These are phyloP conservation scores for Saururus chinensis DNA, from an alignment of 164 flowering plant species.

Conservation along the genomic window DNA sequence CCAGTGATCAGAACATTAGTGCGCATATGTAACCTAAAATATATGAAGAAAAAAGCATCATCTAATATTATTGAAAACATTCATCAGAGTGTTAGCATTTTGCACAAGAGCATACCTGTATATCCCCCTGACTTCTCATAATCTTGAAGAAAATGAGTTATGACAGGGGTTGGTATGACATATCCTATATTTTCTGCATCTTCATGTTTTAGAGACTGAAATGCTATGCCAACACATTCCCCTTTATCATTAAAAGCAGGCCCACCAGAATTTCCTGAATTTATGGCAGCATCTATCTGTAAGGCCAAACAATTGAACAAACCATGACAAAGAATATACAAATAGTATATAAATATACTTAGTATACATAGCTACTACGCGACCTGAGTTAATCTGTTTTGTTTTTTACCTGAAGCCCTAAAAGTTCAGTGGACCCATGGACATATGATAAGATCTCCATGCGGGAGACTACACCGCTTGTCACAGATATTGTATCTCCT, in stretches of 20 bases:
- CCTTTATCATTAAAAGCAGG: slow-evolving; percentile 96
- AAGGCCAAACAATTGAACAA: slow-evolving; percentile 13
- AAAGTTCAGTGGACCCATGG: slow-evolving; percentile 92
- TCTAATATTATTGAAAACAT: neutral
- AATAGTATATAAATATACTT: too few relatives aligned
- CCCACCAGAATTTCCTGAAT: slow-evolving; percentile 98
- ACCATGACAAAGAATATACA: neutral
- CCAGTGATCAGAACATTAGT: neutral
- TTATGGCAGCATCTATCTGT: slow-evolving; percentile 98
- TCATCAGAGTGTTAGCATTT: neutral
- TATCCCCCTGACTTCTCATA: slow-evolving; percentile 86
- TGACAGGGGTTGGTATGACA: slow-evolving; percentile 98
- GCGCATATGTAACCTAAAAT: neutral
- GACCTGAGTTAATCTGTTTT: too few relatives aligned
- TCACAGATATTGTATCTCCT: slow-evolving; percentile 96
- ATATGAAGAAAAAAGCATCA: neutral
- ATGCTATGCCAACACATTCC: slow-evolving; percentile 92
- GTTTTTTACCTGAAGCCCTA: slow-evolving; percentile 79
- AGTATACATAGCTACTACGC: too few relatives aligned
- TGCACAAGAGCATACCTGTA: slow-evolving; percentile 47
- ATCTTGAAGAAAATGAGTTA: slow-evolving; percentile 80
- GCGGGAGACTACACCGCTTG: slow-evolving; percentile 97
- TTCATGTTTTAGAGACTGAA: slow-evolving; percentile 96
- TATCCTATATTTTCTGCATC: slow-evolving; percentile 97
- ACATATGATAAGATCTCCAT: slow-evolving; percentile 95